These are phyloP conservation scores for Talaromyces verruculosus DNA, from an alignment of 2,329 filamentous ascomycete species.

Conservation along the genomic window DNA sequence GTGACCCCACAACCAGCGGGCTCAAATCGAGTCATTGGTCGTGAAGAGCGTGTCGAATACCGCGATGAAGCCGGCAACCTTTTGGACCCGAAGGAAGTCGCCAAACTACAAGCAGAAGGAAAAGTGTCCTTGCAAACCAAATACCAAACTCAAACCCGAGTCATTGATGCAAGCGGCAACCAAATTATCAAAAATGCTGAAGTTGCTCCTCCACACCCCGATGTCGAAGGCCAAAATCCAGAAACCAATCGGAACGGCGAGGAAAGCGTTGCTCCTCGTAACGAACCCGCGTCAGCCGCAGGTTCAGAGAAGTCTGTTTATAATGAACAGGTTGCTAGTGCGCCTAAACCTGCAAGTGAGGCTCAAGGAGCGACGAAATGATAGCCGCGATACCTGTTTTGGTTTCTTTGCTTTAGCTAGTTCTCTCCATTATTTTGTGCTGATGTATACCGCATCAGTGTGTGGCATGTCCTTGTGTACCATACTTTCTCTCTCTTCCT, in stretches of 20 bases:
- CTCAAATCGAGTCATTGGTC: slow-evolving; percentile 43
- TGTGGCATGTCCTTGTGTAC: slow-evolving; percentile 1
- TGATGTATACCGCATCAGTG: neutral
- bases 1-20: slow-evolving; percentile 37
- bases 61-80: slow-evolving; percentile 92
- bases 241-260: slow-evolving; percentile 50
- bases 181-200: slow-evolving; percentile 58
- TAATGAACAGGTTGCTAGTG: slow-evolving; percentile 33
- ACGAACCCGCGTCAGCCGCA: slow-evolving; percentile 43
- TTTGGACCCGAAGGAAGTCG: slow-evolving; percentile 78
- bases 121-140: slow-evolving; percentile 94
- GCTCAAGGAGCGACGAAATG: slow-evolving; percentile 48
- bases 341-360: slow-evolving; percentile 50
- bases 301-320: slow-evolving; percentile 41
- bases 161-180: slow-evolving; percentile 77
- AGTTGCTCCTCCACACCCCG: slow-evolving; percentile 55
- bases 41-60: slow-evolving; percentile 87
- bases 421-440: neutral
- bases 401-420: neutral
- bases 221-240: slow-evolving; percentile 59
- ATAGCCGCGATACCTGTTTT: neutral
- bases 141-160: slow-evolving; percentile 88
- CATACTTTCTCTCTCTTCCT: slow-evolving; percentile 5
- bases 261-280: slow-evolving; percentile 33
- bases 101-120: slow-evolving; percentile 68